Base-by-base conservation (phyloP, 805 yeast species). In the Lipomyces starkeyi region DNA sequence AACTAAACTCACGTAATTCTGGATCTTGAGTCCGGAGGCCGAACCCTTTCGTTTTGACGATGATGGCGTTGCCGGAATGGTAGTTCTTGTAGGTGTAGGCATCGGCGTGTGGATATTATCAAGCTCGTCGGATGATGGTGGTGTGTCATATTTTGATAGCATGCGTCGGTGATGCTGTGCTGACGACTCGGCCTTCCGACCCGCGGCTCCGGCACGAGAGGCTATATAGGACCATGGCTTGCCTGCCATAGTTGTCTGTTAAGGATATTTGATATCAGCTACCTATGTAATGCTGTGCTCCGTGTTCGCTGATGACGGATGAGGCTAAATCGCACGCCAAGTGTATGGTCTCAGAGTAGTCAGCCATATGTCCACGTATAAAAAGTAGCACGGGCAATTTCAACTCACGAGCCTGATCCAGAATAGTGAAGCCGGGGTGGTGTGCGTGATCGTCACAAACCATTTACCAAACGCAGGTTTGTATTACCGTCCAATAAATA, bases 151-250 rank as follows among this genome's bases (percentile, higher is more conserved):
- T 11, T 13, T 52, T 22, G 35, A n/a, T 29, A 58, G 37, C 47
- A 27, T 37, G 47, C 13, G 47, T 37, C 37, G 8, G 29, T 47
- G 35, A n/a, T n/a, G 53, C 40, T 37, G 55, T 11, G 32, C 59
- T 2, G 47, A 14, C 8, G 43, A 5, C 29, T 43, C 58, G 32
- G 53, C 61, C 47, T 53, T 59, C 35, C 52, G 58, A 57, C 53
- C n/a, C 13, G 61, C 32, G 9, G 55, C 53, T 14, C 63, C 34
- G 17, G 66, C 29, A 17, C 63, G 63, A 17, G 64, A 49, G 5
- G 58, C 47, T 11, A 66, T 54, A 40, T 43, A 59, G n/a, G 66
- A 59, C 69, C 69, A 62, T 54, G 59, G 62, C 52, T 54, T 62
- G 43, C 69, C 62, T 25, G 66, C 49, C 68, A 62, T 62, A 8